Percentiles rank a stretch among this genome's conserved stretches.
Conservation (phyloP, 306 rosid genomes). For the Trifolium pratense region DNA sequence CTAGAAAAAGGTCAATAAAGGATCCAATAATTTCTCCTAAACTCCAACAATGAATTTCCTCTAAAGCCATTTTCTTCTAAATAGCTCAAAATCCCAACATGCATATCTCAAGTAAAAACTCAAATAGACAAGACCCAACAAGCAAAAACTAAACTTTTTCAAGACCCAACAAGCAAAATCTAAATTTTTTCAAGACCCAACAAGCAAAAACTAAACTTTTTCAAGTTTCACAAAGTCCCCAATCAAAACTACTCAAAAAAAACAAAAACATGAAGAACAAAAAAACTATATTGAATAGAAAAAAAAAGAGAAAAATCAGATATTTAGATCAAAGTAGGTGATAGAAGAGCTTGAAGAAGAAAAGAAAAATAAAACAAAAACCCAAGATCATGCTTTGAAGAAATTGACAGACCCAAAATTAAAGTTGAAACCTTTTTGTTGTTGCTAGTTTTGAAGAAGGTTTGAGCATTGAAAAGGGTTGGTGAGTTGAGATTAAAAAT, state of each 20-base stretch:
- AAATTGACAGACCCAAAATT: slow-evolving; percentile 11
- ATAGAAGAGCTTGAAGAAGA: slow-evolving; percentile 42
- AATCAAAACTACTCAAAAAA: slow-evolving; percentile 3
- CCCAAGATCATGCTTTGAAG: slow-evolving; percentile 36
- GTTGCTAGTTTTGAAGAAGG: neutral
- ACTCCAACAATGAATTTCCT: slow-evolving; percentile 74
- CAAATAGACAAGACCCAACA: neutral
- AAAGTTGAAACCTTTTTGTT: neutral
- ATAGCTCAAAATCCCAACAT: slow-evolving; percentile 45
- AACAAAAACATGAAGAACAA: neutral
- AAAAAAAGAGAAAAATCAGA: neutral
- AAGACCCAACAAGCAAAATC: slow-evolving; percentile 31
- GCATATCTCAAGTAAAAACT: neutral
- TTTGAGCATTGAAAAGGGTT: neutral
- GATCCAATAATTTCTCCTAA: slow-evolving; percentile 66
- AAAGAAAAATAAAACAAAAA: slow-evolving; percentile 34
- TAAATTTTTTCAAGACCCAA: slow-evolving; percentile 10
- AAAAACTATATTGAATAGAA: neutral
- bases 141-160: slow-evolving; percentile 35
- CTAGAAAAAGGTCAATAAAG: slow-evolving; percentile 67
- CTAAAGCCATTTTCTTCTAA: slow-evolving; percentile 53
- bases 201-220: slow-evolving; percentile 35
- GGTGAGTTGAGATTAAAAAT: too few species aligned
- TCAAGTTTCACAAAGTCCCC: neutral
- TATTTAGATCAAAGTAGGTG: slow-evolving; percentile 40